A percentile compares a stretch with the other conserved stretches of the same genome.
Conservation (phyloP, 2,329 filamentous ascomycete species). For the Paracoccidioides lutzii region DNA sequence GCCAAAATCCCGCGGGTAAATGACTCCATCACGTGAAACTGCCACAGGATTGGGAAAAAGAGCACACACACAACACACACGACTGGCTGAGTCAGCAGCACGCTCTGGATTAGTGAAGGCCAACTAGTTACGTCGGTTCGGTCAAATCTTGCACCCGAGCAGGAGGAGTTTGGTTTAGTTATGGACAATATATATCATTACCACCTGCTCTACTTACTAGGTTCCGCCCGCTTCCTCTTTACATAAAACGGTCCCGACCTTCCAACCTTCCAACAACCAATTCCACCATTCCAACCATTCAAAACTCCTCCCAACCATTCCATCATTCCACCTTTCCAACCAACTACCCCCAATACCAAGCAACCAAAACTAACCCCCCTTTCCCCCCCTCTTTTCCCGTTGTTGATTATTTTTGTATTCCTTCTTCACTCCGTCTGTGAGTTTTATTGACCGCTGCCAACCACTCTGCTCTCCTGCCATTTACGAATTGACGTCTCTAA, state of each 20-base stretch:
- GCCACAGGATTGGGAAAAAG: not conserved
- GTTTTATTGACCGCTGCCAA: not conserved
- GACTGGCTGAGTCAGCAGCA: not conserved
- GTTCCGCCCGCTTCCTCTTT: slow-evolving; percentile 1
- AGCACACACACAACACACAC: not conserved
- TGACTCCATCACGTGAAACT: not conserved
- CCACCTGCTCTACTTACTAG: too few relatives aligned
- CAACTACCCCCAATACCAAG: too few relatives aligned
- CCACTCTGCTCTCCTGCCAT: not conserved
- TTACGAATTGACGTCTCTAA: not conserved
- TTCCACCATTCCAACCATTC: too few relatives aligned
- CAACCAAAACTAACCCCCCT: too few relatives aligned
- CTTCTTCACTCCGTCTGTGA: not conserved
- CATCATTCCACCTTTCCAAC: too few relatives aligned
- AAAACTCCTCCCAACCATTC: too few relatives aligned
- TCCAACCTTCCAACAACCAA: too few relatives aligned
- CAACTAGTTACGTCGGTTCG: not conserved
- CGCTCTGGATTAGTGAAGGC: too few relatives aligned
- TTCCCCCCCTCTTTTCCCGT: not conserved
- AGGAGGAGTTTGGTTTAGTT: too few relatives aligned
- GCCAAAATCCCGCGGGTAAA: too few relatives aligned
- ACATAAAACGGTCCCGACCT: not conserved
- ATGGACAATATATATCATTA: too few relatives aligned
- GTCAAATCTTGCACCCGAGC: too few relatives aligned
- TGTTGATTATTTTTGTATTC: not conserved